Conservation (phyloP, 2,329 filamentous ascomycete species). For the Fusarium penzigii region DNA sequence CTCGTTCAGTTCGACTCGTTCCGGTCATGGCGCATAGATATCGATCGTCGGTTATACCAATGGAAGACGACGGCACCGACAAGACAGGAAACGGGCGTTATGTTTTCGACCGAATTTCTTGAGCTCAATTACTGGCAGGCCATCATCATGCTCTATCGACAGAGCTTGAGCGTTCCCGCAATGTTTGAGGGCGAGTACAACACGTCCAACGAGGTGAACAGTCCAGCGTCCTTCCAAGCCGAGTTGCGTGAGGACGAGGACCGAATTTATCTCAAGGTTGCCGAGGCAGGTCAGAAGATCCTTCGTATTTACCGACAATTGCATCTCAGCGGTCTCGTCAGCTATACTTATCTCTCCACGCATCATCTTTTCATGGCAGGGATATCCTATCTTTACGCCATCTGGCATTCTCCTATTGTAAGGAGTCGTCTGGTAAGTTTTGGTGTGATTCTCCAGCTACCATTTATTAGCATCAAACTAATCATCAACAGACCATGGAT, state of each 20-base stretch:
- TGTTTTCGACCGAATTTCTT: constrained; percentile 85
- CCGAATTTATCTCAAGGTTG: constrained; percentile 88
- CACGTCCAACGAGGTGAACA: constrained; percentile 64
- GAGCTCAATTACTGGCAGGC: constrained; percentile 98
- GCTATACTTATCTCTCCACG: constrained; percentile 93
- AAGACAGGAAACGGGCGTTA: constrained; percentile 78
- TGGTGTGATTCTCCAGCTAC: background rate
- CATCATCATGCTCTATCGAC: constrained; percentile 91
- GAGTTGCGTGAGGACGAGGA: constrained; percentile 83
- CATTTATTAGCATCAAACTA: constrained; percentile 6
- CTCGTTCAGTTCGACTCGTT: constrained; percentile 82
- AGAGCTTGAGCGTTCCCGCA: constrained; percentile 82
- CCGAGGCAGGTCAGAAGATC: constrained; percentile 91
- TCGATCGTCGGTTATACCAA: constrained; percentile 78
- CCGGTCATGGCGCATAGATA: constrained; percentile 82
- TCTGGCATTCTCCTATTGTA: constrained; percentile 93
- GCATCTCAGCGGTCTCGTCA: constrained; percentile 84
- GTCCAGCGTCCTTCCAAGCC: constrained; percentile 60
- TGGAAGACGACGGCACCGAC: constrained; percentile 86
- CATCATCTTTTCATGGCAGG: constrained; percentile 98
- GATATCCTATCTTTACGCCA: constrained; percentile 93
- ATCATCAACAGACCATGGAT: constrained; percentile 67
- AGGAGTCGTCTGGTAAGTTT: constrained; percentile 76
- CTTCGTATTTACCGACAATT: constrained; percentile 87
- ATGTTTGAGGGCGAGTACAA: constrained; percentile 80